A percentile compares a stretch with the other conserved stretches of the same genome.
Conservation (phyloP, 2,329 filamentous ascomycete species). For the Fusarium kyushuense region DNA sequence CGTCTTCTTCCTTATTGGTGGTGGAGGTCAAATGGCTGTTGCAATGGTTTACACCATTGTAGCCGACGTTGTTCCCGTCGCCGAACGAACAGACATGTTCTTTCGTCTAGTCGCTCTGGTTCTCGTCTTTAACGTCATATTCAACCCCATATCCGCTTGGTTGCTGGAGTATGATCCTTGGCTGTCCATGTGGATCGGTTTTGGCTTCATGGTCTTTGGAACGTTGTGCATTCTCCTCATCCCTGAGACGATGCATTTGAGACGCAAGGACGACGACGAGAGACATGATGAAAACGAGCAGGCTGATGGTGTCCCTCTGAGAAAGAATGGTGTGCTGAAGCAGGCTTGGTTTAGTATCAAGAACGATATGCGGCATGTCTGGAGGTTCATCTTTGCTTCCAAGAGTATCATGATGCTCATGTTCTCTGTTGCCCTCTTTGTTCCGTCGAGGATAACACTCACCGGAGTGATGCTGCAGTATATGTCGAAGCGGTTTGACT, state of each 20-base stretch:
- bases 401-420: slow-evolving; percentile 55
- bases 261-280: slow-evolving; percentile 48
- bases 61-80: slow-evolving; percentile 57
- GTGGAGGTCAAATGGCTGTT: slow-evolving; percentile 53
- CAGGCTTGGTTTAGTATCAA: slow-evolving; percentile 46
- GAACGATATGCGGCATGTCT: slow-evolving; percentile 53
- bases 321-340: slow-evolving; percentile 31
- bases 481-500: slow-evolving; percentile 62
- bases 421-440: slow-evolving; percentile 48
- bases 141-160: slow-evolving; percentile 56
- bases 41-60: slow-evolving; percentile 62
- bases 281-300: slow-evolving; percentile 19
- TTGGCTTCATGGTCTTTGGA: slow-evolving; percentile 48
- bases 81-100: slow-evolving; percentile 56
- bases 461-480: slow-evolving; percentile 62
- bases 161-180: slow-evolving; percentile 57
- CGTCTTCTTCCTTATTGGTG: slow-evolving; percentile 56
- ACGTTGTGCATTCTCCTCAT: slow-evolving; percentile 51
- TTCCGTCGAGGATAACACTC: slow-evolving; percentile 50
- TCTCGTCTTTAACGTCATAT: slow-evolving; percentile 54
- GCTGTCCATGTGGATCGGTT: slow-evolving; percentile 55
- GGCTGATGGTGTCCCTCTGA: neutral
- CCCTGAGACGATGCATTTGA: slow-evolving; percentile 59
- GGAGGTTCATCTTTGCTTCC: slow-evolving; percentile 57
- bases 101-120: slow-evolving; percentile 55